Conservation (phyloP, 306 rosid species). For the Prunus mira region DNA sequence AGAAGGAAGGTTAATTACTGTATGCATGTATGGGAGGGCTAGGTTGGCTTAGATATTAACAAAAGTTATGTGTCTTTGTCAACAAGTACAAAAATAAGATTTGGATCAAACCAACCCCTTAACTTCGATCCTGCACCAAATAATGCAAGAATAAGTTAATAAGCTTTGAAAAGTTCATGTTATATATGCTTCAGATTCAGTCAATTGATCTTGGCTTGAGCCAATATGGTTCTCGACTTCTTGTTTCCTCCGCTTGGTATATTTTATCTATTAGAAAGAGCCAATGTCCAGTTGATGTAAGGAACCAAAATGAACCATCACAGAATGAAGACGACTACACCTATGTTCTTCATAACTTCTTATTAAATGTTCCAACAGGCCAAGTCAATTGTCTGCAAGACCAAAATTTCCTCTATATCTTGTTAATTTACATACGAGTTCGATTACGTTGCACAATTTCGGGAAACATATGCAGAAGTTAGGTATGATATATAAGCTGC, state of each 20-base stretch:
- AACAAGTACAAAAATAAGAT: neutral
- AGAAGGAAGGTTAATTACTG: neutral
- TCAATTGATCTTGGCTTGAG: neutral
- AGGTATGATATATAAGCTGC: neutral
- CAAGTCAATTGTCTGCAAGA: conserved; percentile 1
- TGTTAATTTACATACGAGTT: neutral
- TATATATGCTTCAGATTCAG: neutral
- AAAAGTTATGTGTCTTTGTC: neutral
- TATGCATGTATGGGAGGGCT: neutral
- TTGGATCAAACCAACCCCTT: neutral
- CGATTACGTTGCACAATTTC: neutral
- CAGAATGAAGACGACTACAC: neutral
- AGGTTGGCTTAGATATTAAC: neutral
- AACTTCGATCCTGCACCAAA: too few species aligned
- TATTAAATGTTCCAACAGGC: neutral
- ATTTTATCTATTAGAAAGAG: neutral
- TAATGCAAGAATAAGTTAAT: neutral
- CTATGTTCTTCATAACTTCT: neutral
- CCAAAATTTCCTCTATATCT: neutral
- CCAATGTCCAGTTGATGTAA: neutral
- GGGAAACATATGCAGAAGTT: neutral
- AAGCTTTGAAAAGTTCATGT: neutral
- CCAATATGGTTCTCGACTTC: neutral
- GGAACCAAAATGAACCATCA: neutral
- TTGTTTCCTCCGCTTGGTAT: neutral